phyloP scores from a whole-genome alignment of 805 yeast genomes.

The Monosporozyma aquatica region DNA sequence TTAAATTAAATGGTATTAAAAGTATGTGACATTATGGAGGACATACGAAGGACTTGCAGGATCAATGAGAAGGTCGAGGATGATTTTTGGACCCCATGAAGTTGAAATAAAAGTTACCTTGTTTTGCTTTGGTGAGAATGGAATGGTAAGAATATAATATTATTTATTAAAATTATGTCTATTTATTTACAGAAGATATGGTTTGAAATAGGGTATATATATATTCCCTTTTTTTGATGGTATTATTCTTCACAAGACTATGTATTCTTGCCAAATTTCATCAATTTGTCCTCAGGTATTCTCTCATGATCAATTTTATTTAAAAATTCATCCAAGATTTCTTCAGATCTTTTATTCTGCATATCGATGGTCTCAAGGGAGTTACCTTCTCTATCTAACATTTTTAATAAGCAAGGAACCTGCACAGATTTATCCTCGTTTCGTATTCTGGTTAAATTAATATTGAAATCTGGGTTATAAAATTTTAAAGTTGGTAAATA shows the following conservation, averaged over 20 bases:
- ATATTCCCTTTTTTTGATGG: too few species aligned
- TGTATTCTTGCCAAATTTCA: slow-evolving; percentile 16
- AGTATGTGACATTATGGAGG: too few species aligned
- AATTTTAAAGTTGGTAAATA: slow-evolving; percentile 70
- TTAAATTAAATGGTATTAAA: too few species aligned
- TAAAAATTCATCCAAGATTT: slow-evolving; percentile 50
- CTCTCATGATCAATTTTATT: slow-evolving; percentile 41
- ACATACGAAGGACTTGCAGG: too few species aligned
- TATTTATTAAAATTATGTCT: not conserved
- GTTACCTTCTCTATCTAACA: slow-evolving; percentile 15
- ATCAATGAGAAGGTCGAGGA: too few species aligned
- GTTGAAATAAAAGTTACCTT: too few species aligned
- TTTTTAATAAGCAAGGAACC: slow-evolving; percentile 25
- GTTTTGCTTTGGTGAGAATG: not conserved
- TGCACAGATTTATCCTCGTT: slow-evolving; percentile 18
- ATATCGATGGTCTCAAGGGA: slow-evolving; percentile 41
- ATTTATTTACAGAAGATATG: slow-evolving; percentile 18
- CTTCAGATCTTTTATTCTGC: slow-evolving; percentile 38
- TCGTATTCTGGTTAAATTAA: slow-evolving; percentile 50
- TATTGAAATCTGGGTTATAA: slow-evolving; percentile 66
- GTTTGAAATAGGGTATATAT: too few species aligned
- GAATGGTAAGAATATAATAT: not conserved
- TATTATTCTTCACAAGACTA: not conserved
- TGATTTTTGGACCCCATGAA: too few species aligned
- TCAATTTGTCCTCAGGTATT: slow-evolving; percentile 38